These are phyloP conservation scores for Starmerella tilneyi DNA, from an alignment of 805 yeast species.

Conservation along the genomic window DNA sequence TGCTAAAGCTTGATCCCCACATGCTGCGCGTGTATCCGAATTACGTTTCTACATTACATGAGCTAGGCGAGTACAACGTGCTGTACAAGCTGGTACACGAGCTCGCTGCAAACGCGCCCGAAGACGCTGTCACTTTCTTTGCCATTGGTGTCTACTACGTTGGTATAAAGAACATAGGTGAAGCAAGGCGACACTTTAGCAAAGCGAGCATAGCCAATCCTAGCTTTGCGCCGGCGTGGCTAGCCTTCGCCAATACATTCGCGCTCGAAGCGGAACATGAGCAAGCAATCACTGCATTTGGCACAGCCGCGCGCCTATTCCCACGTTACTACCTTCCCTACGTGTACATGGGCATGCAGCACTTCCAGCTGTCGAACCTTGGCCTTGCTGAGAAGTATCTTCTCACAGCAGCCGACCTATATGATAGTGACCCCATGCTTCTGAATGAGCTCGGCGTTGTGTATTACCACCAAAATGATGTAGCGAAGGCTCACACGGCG, in stretches of 20 bases:
- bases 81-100: slow-evolving; percentile 73
- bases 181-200: slow-evolving; percentile 78
- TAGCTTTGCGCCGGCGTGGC: slow-evolving; percentile 90
- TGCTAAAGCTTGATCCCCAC: slow-evolving; percentile 45
- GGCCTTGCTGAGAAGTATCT: slow-evolving; percentile 80
- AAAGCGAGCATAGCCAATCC: slow-evolving; percentile 84
- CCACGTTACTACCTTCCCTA: slow-evolving; percentile 71
- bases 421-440: slow-evolving; percentile 76
- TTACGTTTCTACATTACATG: slow-evolving; percentile 75
- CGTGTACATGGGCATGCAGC: slow-evolving; percentile 91
- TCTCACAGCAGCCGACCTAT: slow-evolving; percentile 59
- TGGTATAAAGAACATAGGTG: slow-evolving; percentile 57
- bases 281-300: slow-evolving; percentile 93
- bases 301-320: slow-evolving; percentile 85
- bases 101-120: slow-evolving; percentile 74
- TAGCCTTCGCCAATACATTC: slow-evolving; percentile 96
- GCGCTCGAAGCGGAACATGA: slow-evolving; percentile 98
- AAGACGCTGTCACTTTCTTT: slow-evolving; percentile 75
- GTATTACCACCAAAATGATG: slow-evolving; percentile 64
- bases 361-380: slow-evolving; percentile 73
- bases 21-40: slow-evolving; percentile 64
- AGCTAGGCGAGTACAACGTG: slow-evolving; percentile 70
- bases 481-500: slow-evolving; percentile 51
- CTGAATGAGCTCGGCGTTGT: slow-evolving; percentile 90
- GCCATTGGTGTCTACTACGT: slow-evolving; percentile 87